Base-by-base conservation (phyloP, 106 monocot genomes). In the Dendrobium catenatum region DNA sequence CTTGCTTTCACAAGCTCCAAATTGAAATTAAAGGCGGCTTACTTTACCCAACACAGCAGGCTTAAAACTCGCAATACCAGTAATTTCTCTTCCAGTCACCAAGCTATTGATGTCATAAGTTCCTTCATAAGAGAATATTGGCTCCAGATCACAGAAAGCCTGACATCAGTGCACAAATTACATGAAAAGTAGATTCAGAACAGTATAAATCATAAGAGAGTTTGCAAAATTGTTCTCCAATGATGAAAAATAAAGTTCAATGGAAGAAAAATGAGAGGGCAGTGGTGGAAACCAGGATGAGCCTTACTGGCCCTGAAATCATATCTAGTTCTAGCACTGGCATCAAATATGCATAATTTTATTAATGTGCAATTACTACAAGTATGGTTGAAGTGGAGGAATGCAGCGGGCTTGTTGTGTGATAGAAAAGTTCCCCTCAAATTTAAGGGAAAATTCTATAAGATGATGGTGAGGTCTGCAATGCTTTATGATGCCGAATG, bases 61-160 rank as follows among this genome's bases (percentile, higher is more conserved):
- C 67, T 87, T 87, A 79, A 91, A 85, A 73, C 89, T 88, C 7
- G 89, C 86, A 48, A 91, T 79, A 37, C 91, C 91, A 0, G 91
- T 91, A 40, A 91, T 86, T 75, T 91, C 91, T 79, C 91, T 86
- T n/a, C 55, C 91, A 5, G 86, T 78, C n/a, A 91, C 82, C 86
- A 91, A 20, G 56, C 84, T 81, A 74, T 91, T 91, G 56, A 91
- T 88, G 13, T 91, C 91, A 41, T 91, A 91, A 9, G 86, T 91
- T 10, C 91, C 91, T 74, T 91, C 88, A 66, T 91, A 91, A 13
- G 91, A 55, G 79, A 67, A 88, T 41, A 91, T 86, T 46, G 91
- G 86, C 75, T 91, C 88, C 75, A 91, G 55, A 77, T 91, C 91
- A 55, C 91, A 86, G 72, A 91, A 87, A 42, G 88, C 91, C 91